Evolutionary conservation across 2,329 filamentous ascomycete genomes (phyloP), one percentile per base, ranked within the genome.

Genomic region (Ilyonectria mors-panacis): DNA sequence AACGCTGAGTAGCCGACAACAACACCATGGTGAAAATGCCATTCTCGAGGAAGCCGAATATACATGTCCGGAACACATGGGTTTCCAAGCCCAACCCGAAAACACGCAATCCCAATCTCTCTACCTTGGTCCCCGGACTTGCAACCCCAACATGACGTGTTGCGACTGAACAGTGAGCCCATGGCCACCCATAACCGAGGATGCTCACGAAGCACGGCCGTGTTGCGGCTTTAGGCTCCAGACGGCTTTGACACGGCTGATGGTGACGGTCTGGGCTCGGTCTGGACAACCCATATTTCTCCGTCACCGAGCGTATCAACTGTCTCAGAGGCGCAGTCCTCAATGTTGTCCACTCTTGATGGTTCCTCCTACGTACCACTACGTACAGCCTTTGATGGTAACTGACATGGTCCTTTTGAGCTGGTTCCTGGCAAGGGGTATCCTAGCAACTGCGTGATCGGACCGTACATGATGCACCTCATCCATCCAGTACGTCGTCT

Each of bases 121-220:
- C 58, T n/a, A 55, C 55, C 10, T 50, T 37, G 63, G 23, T 59
- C 48, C 54, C 66, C 72, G 65, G 71, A 64, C 59, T 50, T 68
- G n/a, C 59, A 59, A 63, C 35, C 56, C 37, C 51, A 58, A 70
- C 59, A 70, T 73, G 64, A 68, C 73, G 73, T 69, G 65, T 66
- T 67, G n/a, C 47, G n/a, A 59, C 55, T 28, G 44, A 33, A 56
- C 21, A 48, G 59, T 65, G 67, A 70, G 63, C 33, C 55, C 53
- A 66, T 66, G 47, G 23, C 35, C 65, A 19, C 6, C 57, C 58
- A 68, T 71, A 73, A 47, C 71, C 73, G 73, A 75, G 73, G 73
- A 68, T 73, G 66, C 44, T 56, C 39, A 33, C 10, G 8, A 35
- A n/a, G 35, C 54, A 37, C 35, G 61, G 51, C 59, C 44, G 56